Evolutionary conservation across 2,329 filamentous ascomycete genomes (phyloP), one percentile per base, ranked within the genome.

Genomic region (Paraconiothyrium sp.): DNA sequence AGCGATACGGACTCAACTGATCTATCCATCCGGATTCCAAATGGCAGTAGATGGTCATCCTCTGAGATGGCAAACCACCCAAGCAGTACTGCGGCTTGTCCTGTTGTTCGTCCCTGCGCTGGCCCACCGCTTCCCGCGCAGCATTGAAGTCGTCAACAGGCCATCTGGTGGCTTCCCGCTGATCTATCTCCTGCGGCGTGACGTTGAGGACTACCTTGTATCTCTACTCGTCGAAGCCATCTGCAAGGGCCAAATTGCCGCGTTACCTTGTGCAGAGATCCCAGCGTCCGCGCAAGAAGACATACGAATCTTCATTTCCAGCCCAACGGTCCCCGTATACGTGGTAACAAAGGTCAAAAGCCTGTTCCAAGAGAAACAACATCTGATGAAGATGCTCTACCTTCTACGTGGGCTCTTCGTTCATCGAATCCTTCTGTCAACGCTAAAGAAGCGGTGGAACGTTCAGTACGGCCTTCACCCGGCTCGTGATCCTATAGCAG

Each of bases 391-490:
- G 13, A 58, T 63, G 0, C 63, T 90, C 0, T 83, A 88, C 8
- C 81, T 91, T 0, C 72, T 93, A 0, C 85, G 90, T 0, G 90
- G 90, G 0, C 76, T 92, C 0, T 71, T 93, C 0, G 81, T 86
- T 0, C 83, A 88, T 58, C 79, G 85, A 0, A 86, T 93, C 2
- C 73, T 93, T 0, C 70, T 86, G 1, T 83, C 89, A 30, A 84
- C 82, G 2, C 69, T 91, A 0, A 85, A 85, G 54, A 91, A 90
- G 70, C 78, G 87, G 4, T 92, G 86, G 85, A 88, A 89, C 32
- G 89, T 93, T 0, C 82, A 88, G 47, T 93, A 82, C 63, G 81
- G 82, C 0, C 64, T 82, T 0, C 72, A 80, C 59, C 71, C 85
- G 0, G 49, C 63, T 0, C 81, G 90, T 14, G 80, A 84, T 44